A percentile compares a stretch with the other conserved stretches of the same genome.
These are phyloP conservation scores for Acacia pycnantha DNA, from an alignment of 331 rosid genomes.

Conservation along the genomic window DNA sequence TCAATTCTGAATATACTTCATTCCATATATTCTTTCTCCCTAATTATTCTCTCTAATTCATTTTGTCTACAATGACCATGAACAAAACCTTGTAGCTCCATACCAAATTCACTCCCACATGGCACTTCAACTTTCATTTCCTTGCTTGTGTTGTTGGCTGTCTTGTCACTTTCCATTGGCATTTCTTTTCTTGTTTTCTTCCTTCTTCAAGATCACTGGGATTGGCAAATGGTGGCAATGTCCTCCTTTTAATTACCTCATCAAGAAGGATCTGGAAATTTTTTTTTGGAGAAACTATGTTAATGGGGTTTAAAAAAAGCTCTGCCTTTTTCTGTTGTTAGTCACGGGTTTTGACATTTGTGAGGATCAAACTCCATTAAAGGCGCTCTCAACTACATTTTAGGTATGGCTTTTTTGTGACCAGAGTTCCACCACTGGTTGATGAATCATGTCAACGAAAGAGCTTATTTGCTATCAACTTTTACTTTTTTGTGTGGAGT, in stretches of 20 bases:
- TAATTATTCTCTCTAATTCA: no score
- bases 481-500: constrained; percentile 9
- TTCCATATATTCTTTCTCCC: no score
- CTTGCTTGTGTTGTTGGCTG: constrained; percentile 11
- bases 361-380: constrained; percentile 38
- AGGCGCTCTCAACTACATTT: constrained; percentile 39
- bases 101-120: constrained; percentile 24
- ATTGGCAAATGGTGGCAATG: background rate
- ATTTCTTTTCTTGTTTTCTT: constrained; percentile 6
- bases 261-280: constrained; percentile 12
- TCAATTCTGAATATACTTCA: no score
- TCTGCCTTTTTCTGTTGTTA: constrained; percentile 5
- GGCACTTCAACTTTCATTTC: constrained; percentile 48
- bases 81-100: constrained; percentile 42
- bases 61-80: no score
- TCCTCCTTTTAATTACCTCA: constrained; percentile 4
- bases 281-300: constrained; percentile 2
- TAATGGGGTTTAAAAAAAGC: background rate
- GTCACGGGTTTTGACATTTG: constrained; percentile 54
- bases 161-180: constrained; percentile 41
- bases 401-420: constrained; percentile 37
- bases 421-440: constrained; percentile 43
- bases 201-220: background rate
- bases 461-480: constrained; percentile 18
- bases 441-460: constrained; percentile 23